phyloP scores from a whole-genome alignment of 2,329 filamentous ascomycete genomes.

The Pseudogymnoascus sp. region DNA sequence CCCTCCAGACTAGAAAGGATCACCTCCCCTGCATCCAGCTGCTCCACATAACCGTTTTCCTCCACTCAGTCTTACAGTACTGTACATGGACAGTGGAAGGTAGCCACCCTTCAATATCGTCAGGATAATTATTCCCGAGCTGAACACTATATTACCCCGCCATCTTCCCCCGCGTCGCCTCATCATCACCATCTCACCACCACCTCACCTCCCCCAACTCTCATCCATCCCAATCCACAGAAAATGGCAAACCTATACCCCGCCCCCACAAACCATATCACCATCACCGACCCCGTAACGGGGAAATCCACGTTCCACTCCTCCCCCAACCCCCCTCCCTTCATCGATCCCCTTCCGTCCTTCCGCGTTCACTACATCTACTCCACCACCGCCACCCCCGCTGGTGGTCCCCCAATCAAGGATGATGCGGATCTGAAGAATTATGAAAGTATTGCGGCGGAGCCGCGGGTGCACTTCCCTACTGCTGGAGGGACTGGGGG shows the following conservation, averaged over 20 bases:
- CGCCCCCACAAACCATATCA: not conserved
- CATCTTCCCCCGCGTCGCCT: not conserved
- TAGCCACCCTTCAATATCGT: not conserved
- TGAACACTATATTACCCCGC: not conserved
- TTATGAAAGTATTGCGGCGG: not conserved
- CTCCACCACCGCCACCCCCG: not conserved
- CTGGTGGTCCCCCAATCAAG: not conserved
- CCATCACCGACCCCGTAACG: not conserved
- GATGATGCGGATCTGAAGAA: not conserved
- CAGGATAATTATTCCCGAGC: not conserved
- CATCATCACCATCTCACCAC: not conserved
- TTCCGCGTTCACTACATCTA: not conserved
- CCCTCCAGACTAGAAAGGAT: not conserved
- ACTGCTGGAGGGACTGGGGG: not conserved
- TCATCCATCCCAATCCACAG: not conserved
- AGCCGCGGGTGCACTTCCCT: not conserved
- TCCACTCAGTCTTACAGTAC: not conserved
- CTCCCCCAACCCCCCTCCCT: not conserved
- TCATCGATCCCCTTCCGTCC: not conserved
- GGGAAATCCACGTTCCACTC: not conserved
- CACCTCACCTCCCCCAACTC: not conserved
- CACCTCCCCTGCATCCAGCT: not conserved
- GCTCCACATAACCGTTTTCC: not conserved
- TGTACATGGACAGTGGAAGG: not conserved
- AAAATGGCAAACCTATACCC: slow-evolving; percentile 5